Evolutionary conservation across 331 rosid genomes (phyloP).

Genomic region (Cydonia oblonga): DNA sequence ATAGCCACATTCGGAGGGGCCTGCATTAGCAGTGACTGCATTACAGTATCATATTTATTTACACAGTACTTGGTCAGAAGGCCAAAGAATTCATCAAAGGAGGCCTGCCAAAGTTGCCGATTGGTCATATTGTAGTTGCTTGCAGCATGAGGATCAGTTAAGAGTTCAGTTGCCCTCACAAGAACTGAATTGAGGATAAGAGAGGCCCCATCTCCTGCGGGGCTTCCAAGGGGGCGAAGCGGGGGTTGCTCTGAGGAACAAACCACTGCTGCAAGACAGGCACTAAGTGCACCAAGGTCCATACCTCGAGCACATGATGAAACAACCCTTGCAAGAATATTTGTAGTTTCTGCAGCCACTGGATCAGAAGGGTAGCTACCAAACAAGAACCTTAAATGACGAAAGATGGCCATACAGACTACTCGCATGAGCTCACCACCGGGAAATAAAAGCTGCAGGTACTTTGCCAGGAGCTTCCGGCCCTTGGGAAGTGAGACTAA

Average conservation of each 20-base stretch:
- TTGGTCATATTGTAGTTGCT: constrained; percentile 51
- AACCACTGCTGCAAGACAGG: constrained; percentile 91
- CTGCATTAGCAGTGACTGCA: constrained; percentile 51
- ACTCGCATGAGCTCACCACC: constrained; percentile 77
- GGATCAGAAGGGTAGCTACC: constrained; percentile 69
- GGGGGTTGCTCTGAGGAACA: constrained; percentile 94
- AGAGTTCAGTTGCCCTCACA: constrained; percentile 66
- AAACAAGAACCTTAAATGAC: constrained; percentile 76
- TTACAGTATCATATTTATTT: constrained; percentile 57
- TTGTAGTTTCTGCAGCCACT: constrained; percentile 46
- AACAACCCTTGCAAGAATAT: constrained; percentile 50
- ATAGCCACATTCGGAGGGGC: constrained; percentile 33
- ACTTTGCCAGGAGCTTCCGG: constrained; percentile 63
- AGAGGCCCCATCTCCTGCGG: constrained; percentile 89
- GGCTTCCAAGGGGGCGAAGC: constrained; percentile 71
- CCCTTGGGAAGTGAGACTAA: constrained; percentile 75
- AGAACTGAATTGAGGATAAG: constrained; percentile 74
- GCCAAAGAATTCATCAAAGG: constrained; percentile 67
- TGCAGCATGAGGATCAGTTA: constrained; percentile 62
- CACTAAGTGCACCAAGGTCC: constrained; percentile 93
- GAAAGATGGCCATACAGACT: constrained; percentile 89
- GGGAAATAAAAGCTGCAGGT: constrained; percentile 57
- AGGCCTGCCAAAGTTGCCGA: constrained; percentile 86
- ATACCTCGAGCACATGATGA: constrained; percentile 48
- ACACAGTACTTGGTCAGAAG: constrained; percentile 73